These are phyloP conservation scores for Fusarium bactridioides DNA, from an alignment of 2,329 filamentous ascomycete genomes.

Conservation along the genomic window DNA sequence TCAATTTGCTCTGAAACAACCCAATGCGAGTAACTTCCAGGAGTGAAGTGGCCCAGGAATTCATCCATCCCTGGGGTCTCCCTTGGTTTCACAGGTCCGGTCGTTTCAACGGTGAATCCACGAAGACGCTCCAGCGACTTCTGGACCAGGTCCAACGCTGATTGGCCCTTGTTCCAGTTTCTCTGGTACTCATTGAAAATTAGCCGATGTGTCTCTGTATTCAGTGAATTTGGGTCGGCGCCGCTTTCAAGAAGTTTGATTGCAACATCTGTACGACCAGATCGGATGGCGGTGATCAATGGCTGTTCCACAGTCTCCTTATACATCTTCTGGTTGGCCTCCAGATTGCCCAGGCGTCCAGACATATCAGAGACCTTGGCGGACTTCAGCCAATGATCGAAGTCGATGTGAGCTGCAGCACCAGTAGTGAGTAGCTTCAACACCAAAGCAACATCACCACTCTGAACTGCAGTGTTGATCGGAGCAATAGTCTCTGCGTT, in stretches of 20 bases:
- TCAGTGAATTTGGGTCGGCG: conserved; percentile 70
- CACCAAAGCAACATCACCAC: conserved; percentile 61
- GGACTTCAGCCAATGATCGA: conserved; percentile 70
- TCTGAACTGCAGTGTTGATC: conserved; percentile 66
- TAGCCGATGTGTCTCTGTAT: conserved; percentile 48
- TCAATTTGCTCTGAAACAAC: conserved; percentile 52
- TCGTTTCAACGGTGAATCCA: conserved; percentile 48
- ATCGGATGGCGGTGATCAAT: conserved; percentile 66
- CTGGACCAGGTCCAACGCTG: conserved; percentile 68
- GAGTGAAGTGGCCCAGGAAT: conserved; percentile 59
- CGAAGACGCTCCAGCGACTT: conserved; percentile 59
- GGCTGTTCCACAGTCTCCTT: conserved; percentile 65
- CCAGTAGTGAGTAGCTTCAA: conserved; percentile 70
- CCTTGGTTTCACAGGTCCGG: conserved; percentile 32
- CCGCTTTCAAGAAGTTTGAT: conserved; percentile 68
- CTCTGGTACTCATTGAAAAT: conserved; percentile 46
- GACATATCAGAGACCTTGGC: conserved; percentile 54
- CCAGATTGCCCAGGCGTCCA: conserved; percentile 47
- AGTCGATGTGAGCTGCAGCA: conserved; percentile 66
- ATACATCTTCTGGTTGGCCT: conserved; percentile 61
- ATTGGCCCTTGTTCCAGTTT: conserved; percentile 51
- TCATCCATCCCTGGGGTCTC: conserved; percentile 54
- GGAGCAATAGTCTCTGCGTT: conserved; percentile 53
- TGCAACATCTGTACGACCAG: conserved; percentile 55
- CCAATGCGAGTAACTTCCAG: conserved; percentile 69